A percentile compares a stretch with the other conserved stretches of the same genome.
Evolutionary conservation across 768 basidiomycete species (phyloP).

Genomic region (Boletus fagicola): DNA sequence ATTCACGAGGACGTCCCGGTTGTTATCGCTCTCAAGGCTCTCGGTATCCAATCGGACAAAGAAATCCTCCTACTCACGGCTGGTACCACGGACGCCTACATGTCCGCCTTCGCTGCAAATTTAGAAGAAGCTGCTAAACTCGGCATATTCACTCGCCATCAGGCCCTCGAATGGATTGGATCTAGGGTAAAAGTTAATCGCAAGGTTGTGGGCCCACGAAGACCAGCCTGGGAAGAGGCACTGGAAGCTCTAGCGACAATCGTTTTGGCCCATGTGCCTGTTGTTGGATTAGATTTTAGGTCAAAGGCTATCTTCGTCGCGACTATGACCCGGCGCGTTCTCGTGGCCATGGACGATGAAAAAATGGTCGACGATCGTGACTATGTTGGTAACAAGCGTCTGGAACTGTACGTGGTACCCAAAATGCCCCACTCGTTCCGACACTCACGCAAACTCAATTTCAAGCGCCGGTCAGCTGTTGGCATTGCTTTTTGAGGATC

Average conservation of each 20-base stretch:
- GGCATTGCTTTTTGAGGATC: constrained; percentile 93
- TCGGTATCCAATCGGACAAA: constrained; percentile 96
- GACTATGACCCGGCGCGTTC: constrained; percentile 93
- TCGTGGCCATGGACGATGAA: constrained; percentile 96
- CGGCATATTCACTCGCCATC: constrained; percentile 88
- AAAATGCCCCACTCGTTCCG: constrained; percentile 2
- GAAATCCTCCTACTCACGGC: constrained; percentile 94
- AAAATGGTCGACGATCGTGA: constrained; percentile 98
- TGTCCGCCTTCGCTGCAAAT: constrained; percentile 81
- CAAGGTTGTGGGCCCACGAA: constrained; percentile 72
- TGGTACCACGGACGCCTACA: constrained; percentile 87
- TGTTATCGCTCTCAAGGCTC: constrained; percentile 92
- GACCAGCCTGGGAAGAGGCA: constrained; percentile 93
- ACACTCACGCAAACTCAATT: constrained; percentile 31
- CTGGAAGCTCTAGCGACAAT: constrained; percentile 96
- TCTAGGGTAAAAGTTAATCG: constrained; percentile 87
- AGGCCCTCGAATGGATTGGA: constrained; percentile 94
- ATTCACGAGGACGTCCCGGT: constrained; percentile 97
- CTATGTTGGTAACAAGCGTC: constrained; percentile 98
- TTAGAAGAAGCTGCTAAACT: constrained; percentile 92
- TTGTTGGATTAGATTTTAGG: constrained; percentile 82
- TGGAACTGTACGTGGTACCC: constrained; percentile 77
- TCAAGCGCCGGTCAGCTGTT: constrained; percentile 91
- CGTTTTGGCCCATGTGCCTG: constrained; percentile 94
- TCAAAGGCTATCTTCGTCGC: constrained; percentile 96